Base-by-base conservation (phyloP, 1,139 yeast genomes). In the Yamadazyma jaroonii region DNA sequence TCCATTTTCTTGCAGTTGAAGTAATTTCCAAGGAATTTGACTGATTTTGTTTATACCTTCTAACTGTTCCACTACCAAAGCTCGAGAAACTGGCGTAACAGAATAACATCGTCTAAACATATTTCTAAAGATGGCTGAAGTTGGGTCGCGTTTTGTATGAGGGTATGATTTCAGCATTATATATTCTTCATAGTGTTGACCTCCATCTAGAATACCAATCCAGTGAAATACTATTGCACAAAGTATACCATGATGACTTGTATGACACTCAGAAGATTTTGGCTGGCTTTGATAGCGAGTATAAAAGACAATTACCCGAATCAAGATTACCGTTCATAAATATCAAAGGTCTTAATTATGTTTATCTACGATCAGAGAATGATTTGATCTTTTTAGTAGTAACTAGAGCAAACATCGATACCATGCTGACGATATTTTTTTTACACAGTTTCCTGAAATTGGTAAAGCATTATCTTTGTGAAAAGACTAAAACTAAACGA, bases 381-480 rank as follows among this genome's bases (percentile, higher is more conserved):
- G 65, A 61, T 40, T 47, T 71, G 6, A 35, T 62, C 7, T 37
- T 67, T 13, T 34, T 70, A 39, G 64, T 64, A 5, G 70, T 61
- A 6, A 52, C 69, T 1, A 44, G 54, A n/a, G 41, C 45, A 27
- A 70, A 70, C 42, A 45, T 57, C 25, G 61, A 67, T 48, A 71
- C 62, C 23, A 67, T 71, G 74, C 72, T 63, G 69, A 57, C 59
- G 25, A 55, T 69, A 9, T 49, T 64, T 26, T 68, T 68, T 39
- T 53, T 70, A 13, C 54, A 61, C 37, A 57, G 61, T 35, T 61
- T 70, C 41, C 59, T 62, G 38, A 49, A 52, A 12, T 54, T 67
- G 4, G 44, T 70, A 31, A 45, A 47, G 29, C 64, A 59, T 33
- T 70, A 67, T 44, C 51, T 68, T 24, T 52, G 61, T 36, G 44